Base-by-base conservation (phyloP, 148 eudicot species). In the Camellia lanceoleosa region DNA sequence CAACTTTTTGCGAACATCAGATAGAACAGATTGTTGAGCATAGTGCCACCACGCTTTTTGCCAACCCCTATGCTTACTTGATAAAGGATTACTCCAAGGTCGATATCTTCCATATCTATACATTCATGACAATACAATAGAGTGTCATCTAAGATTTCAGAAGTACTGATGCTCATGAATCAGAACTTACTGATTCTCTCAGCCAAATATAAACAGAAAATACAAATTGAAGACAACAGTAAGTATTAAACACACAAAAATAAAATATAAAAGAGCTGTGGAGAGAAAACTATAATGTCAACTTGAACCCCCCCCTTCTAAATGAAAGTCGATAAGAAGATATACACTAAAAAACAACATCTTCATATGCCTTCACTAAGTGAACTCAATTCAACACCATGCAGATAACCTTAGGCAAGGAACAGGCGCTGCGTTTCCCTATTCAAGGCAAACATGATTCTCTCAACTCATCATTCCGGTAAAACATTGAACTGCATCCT, bases 1-100 rank as follows among this genome's bases (percentile, higher is more conserved):
- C 84, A 89, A 81, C 80, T 84, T 90, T 82, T 91, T 92, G 58
- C 89, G 90, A 77, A 93, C 95, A 85, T 93, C 97, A 78, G 89
- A 87, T 59, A 95, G 80, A 77, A 95, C 88, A 65, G 97, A 92
- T 65, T 89, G 88, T 74, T 90, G 97, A 85, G 97, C 99, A 87
- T 93, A 95, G 52, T 87, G 93, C 99, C 99, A 95, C 99, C 99
- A 93, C 8, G 74, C 81, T 79, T 76, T 90, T 84, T 90, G 97
- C 99, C 99, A 95, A 55, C 99, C 99, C 74, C 82, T 75, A 41
- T 30, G 84, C 86, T 88, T 91, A 80, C 81, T 84, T 71, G 83
- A 85, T 83, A 93, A 85, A 82, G 93, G 91, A 79, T 85, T 79
- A 80, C 84, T 82, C 91, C 90, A 90, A 19, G 99, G 99, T 61